Conservation (phyloP, 768 basidiomycete genomes). For the Hericium alpestre region DNA sequence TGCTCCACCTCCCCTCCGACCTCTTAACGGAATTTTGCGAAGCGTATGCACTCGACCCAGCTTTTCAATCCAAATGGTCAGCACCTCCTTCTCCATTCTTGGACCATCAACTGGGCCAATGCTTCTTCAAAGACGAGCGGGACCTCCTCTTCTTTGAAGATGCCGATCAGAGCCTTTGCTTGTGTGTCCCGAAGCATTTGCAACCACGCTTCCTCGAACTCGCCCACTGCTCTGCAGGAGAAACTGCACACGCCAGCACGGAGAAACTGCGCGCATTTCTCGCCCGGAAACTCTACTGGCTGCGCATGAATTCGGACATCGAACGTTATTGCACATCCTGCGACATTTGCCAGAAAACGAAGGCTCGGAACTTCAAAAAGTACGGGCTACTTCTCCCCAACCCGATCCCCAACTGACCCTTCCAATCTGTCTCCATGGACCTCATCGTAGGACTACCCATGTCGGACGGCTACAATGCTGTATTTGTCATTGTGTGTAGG, state of each 20-base stretch:
- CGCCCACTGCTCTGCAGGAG: constrained; percentile 3
- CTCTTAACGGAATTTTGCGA: neutral
- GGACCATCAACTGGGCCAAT: neutral
- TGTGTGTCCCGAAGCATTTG: constrained; percentile 7
- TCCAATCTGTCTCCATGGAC: constrained; percentile 9
- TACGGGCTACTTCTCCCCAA: constrained; percentile 3
- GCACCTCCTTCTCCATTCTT: neutral
- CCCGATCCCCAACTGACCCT: constrained; percentile 5
- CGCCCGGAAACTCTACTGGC: neutral
- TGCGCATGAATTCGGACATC: constrained; percentile 3
- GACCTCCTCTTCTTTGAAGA: constrained; percentile 13
- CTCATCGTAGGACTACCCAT: constrained; percentile 5
- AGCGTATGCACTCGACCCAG: neutral
- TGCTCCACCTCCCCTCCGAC: neutral
- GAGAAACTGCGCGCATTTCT: constrained; percentile 2
- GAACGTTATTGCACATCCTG: too few species aligned
- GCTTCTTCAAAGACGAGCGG: constrained; percentile 8
- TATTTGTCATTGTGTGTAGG: constrained; percentile 10
- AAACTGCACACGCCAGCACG: constrained; percentile 4
- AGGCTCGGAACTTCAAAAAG: neutral
- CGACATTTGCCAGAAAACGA: constrained; percentile 8
- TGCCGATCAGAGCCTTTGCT: constrained; percentile 7
- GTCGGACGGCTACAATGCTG: constrained; percentile 4
- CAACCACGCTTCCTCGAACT: neutral
- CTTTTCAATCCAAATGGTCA: neutral